Percentiles rank a stretch among this genome's conserved stretches.
These are phyloP conservation scores for Borovskyia barvae DNA, from an alignment of 208 protist genomes.

Conservation along the genomic window DNA sequence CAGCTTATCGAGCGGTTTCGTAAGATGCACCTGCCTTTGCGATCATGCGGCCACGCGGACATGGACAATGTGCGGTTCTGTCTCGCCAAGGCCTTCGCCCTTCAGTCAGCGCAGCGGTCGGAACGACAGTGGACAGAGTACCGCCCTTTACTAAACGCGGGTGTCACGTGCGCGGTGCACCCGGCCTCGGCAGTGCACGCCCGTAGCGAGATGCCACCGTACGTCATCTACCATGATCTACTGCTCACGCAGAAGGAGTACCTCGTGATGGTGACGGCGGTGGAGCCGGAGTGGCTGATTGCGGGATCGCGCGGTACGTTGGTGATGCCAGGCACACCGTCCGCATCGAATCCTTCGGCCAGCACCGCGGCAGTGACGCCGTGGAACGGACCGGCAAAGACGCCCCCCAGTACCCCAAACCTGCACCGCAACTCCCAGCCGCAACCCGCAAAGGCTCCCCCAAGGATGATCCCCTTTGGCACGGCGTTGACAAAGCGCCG, in stretches of 20 bases:
- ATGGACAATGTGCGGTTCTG: constrained; percentile 94
- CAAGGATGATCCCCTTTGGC: neutral
- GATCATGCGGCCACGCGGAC: constrained; percentile 47
- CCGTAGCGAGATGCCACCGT: constrained; percentile 95
- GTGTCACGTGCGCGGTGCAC: constrained; percentile 96
- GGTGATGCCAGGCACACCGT: constrained; percentile 13
- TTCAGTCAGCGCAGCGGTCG: constrained; percentile 95
- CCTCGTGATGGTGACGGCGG: constrained; percentile 94
- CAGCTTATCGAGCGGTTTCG: constrained; percentile 97
- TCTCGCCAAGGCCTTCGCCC: constrained; percentile 95
- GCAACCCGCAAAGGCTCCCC: neutral
- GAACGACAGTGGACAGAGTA: constrained; percentile 95
- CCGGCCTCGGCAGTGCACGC: constrained; percentile 97
- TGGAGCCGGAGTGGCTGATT: constrained; percentile 98
- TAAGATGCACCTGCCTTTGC: constrained; percentile 55
- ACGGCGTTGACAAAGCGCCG: constrained; percentile 21
- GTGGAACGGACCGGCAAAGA: neutral
- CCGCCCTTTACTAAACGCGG: constrained; percentile 95
- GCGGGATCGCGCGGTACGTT: constrained; percentile 77
- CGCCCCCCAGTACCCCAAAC: neutral
- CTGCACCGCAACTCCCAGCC: neutral
- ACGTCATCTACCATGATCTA: constrained; percentile 99
- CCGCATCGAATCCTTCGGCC: neutral
- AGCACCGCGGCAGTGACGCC: neutral
- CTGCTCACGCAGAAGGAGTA: constrained; percentile 96